Conservation (phyloP, 1,284 basidiomycete genomes). For the Hypsizygus ulmarius region DNA sequence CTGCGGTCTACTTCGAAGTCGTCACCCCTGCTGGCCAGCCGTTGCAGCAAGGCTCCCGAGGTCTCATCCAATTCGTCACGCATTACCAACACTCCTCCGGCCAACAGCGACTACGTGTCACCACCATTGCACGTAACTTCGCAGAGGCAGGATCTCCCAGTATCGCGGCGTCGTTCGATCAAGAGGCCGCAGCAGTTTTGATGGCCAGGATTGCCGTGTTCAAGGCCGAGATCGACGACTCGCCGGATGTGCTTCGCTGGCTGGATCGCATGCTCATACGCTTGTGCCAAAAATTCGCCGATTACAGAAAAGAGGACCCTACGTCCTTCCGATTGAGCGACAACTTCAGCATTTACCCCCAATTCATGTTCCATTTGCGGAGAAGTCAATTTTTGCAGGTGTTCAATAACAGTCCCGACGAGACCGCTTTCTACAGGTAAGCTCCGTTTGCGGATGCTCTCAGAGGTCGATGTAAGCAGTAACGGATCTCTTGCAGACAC, state of each 20-base stretch:
- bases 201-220: conserved; percentile 99
- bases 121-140: conserved; percentile 96
- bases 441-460: conserved; percentile 17
- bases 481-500: conserved; percentile 55
- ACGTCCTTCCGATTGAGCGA: conserved; percentile 91
- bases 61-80: conserved; percentile 97
- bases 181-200: conserved; percentile 96
- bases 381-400: conserved; percentile 99
- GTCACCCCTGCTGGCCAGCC: conserved; percentile 98
- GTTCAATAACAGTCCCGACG: conserved; percentile 99
- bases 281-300: conserved; percentile 98
- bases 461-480: not conserved
- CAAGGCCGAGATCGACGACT: conserved; percentile 99
- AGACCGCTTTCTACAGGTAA: conserved; percentile 96
- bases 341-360: conserved; percentile 99
- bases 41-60: conserved; percentile 86
- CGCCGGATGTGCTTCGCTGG: conserved; percentile 96
- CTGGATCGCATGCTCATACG: conserved; percentile 98
- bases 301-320: conserved; percentile 98
- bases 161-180: conserved; percentile 95
- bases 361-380: conserved; percentile 99
- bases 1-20: conserved; percentile 97
- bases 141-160: conserved; percentile 94
- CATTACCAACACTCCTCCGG: conserved; percentile 98
- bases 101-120: conserved; percentile 91